phyloP scores from a whole-genome alignment of 495 filamentous ascomycete species.

The Penicillium goetzii region DNA sequence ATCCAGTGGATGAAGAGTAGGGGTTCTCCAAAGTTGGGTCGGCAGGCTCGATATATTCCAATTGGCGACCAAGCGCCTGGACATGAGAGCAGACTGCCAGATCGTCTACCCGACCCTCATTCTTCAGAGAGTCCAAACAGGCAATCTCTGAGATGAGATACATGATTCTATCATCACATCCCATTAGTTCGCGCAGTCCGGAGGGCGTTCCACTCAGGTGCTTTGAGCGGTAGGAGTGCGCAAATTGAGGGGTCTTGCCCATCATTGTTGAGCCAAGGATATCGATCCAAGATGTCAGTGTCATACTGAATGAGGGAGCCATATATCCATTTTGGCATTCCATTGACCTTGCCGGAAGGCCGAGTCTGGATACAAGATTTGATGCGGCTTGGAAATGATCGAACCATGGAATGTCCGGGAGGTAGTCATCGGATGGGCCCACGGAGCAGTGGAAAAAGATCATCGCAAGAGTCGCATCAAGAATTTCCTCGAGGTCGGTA shows the following conservation, averaged over 20 bases:
- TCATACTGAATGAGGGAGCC: slow-evolving; percentile 92
- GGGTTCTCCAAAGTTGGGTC: slow-evolving; percentile 58
- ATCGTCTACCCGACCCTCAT: slow-evolving; percentile 74
- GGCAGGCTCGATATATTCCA: slow-evolving; percentile 74
- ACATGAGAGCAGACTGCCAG: slow-evolving; percentile 85
- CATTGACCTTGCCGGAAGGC: slow-evolving; percentile 67
- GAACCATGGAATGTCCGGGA: slow-evolving; percentile 95
- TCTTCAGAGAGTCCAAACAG: slow-evolving; percentile 88
- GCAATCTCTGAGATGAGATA: slow-evolving; percentile 97
- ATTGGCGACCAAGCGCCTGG: slow-evolving; percentile 75
- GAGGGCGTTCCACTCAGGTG: slow-evolving; percentile 72
- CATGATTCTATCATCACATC: slow-evolving; percentile 97
- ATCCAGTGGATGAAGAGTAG: slow-evolving; percentile 60
- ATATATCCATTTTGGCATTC: slow-evolving; percentile 46
- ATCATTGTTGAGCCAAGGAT: slow-evolving; percentile 94
- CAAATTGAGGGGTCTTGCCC: slow-evolving; percentile 81
- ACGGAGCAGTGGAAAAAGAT: slow-evolving; percentile 98
- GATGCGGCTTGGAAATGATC: slow-evolving; percentile 93
- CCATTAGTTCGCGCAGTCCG: slow-evolving; percentile 92
- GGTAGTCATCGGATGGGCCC: slow-evolving; percentile 78
- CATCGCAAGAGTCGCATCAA: slow-evolving; percentile 93
- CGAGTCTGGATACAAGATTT: slow-evolving; percentile 79
- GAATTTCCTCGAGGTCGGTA: slow-evolving; percentile 79
- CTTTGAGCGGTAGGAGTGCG: slow-evolving; percentile 90
- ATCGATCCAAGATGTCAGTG: slow-evolving; percentile 92